Conservation (phyloP, 1,139 yeast species). For the Zygoascus sp. region DNA sequence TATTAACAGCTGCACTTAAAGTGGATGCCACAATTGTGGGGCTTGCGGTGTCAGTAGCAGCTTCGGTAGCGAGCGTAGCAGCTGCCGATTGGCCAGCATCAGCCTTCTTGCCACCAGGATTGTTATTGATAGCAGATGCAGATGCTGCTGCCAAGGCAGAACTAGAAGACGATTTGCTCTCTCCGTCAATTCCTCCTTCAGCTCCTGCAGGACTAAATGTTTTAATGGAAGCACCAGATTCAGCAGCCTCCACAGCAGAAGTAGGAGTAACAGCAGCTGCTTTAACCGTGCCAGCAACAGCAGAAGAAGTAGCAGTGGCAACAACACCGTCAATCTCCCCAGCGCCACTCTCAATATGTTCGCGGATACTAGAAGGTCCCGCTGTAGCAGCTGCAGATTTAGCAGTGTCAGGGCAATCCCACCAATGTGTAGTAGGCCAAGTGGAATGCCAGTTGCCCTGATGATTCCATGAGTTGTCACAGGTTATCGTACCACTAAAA, state of each 20-base stretch:
- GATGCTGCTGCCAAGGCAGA: too few relatives aligned
- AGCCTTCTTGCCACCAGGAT: not conserved
- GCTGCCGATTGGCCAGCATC: not conserved
- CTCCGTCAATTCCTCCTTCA: too few relatives aligned
- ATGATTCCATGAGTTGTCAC: not conserved
- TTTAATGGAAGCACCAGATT: too few relatives aligned
- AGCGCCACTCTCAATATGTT: slow-evolving; percentile 4
- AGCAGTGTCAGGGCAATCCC: slow-evolving; percentile 4
- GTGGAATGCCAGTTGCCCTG: slow-evolving; percentile 6
- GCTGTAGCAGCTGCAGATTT: slow-evolving; percentile 2
- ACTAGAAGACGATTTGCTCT: too few relatives aligned
- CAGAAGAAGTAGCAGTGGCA: not conserved
- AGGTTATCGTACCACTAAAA: not conserved
- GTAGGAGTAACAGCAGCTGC: not conserved
- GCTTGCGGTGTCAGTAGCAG: not conserved
- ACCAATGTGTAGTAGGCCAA: slow-evolving; percentile 9
- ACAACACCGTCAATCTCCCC: slow-evolving; percentile 2
- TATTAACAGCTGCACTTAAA: slow-evolving; percentile 7
- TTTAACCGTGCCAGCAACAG: not conserved
- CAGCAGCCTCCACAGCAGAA: too few relatives aligned
- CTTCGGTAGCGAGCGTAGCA: not conserved
- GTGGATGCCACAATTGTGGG: not conserved
- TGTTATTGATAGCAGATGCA: not conserved
- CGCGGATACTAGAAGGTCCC: not conserved
- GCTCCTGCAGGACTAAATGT: too few relatives aligned